Evolutionary conservation across 495 filamentous ascomycete genomes (phyloP), one percentile per base, ranked within the genome.

Genomic region (Venustampulla echinocandica): DNA sequence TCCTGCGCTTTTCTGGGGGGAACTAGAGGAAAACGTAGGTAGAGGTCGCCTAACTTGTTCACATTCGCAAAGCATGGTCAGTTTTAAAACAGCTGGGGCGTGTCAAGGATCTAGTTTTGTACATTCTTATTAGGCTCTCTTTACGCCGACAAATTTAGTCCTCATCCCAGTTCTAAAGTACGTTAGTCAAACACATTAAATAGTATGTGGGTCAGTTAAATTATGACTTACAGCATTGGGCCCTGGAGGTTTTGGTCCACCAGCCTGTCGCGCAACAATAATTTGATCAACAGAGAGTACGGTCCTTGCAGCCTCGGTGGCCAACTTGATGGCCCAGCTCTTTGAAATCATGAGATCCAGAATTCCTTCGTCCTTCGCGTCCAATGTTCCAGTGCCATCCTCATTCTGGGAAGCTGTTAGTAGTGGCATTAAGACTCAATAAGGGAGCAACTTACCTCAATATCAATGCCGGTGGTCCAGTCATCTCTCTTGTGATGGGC

Each of bases 241-340:
- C 14, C 84, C 87, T 10, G 93, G 92, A 23, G 88, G 87, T 71
- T 99, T 99, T 23, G 93, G 93, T 27, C 93, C 93, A 59, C 93
- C 93, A 19, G 93, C 93, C 68, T 96, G 90, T 65, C 90, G 81
- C 42, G 93, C 89, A 38, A 99, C 93, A 60, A 99, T 99, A 57
- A 99, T 97, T 70, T 99, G 93, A 68, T 99, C 93, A 13, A 99
- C 93, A 28, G 89, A 90, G 50, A 99, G 73, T 28, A 99, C 85
- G 34, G 93, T 97, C 46, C 93, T 78, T 40, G 86, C 90, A 37
- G 92, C 81, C 65, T 99, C 93, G 13, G 89, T 96, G 34, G 93
- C 93, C 38, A 99, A 70, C 65, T 90, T 89, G 59, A 99, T 95
- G 2, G 93, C 93, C 87, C 87, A 96, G 58, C 79, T 80, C 77